Evolutionary conservation across 169 alveolate species (phyloP).

Genomic region (Eimeria mitis): DNA sequence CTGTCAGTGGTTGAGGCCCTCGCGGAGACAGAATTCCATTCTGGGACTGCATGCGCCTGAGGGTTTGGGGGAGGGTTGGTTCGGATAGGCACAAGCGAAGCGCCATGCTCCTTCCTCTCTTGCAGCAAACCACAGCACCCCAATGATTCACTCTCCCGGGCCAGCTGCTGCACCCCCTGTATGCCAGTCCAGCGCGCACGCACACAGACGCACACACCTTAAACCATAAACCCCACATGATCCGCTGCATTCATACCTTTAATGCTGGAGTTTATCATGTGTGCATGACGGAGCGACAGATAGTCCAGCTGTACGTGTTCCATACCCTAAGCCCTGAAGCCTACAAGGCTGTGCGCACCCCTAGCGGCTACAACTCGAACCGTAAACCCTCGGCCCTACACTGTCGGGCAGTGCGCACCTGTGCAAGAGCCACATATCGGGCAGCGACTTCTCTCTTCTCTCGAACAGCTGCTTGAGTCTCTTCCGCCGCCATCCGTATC

Average conservation of each 20-base stretch:
- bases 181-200: not conserved
- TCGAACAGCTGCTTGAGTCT: slow-evolving; percentile 15
- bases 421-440: slow-evolving; percentile 59
- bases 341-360: not conserved
- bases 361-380: not conserved
- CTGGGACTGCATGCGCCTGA: slow-evolving; percentile 39
- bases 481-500: slow-evolving; percentile 24
- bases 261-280: not conserved
- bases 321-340: not conserved
- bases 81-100: slow-evolving; percentile 9
- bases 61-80: not conserved
- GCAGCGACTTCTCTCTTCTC: slow-evolving; percentile 57
- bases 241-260: not conserved
- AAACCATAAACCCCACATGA: not conserved
- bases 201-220: not conserved
- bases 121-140: slow-evolving; percentile 6
- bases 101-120: not conserved
- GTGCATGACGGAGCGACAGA: not conserved
- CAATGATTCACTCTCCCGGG: slow-evolving; percentile 24
- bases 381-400: not conserved
- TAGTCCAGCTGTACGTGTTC: not conserved
- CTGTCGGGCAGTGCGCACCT: not conserved
- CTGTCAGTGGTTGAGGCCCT: slow-evolving; percentile 66
- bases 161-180: slow-evolving; percentile 71
- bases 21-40: slow-evolving; percentile 15